Base-by-base conservation (phyloP, 2,329 filamentous ascomycete species). In the Beauveria asiatica region DNA sequence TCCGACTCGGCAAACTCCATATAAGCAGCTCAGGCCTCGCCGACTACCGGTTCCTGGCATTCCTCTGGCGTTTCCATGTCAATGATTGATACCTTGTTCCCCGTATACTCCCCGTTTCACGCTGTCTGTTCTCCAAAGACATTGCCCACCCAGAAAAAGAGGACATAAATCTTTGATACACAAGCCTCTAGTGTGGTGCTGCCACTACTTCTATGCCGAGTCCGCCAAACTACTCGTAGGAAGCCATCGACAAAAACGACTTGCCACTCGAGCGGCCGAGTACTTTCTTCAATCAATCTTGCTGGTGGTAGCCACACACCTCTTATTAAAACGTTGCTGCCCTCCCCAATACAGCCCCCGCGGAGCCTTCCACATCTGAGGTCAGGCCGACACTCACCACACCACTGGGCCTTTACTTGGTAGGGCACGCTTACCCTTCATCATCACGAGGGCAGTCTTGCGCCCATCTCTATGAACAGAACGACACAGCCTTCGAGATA, bases 11-110 rank as follows among this genome's bases (percentile, higher is more conserved):
- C n/a, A 58, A 58, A 52, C 46, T 58, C 48, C 48, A 58, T 58
- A 58, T 58, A 52, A 58, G 48, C 39, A 7, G 13, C 56, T 42
- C 48, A 52, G 56, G 56, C 42, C 48, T 58, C 39, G 56, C 56
- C 56, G 56, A 51, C 39, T 58, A n/a, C 56, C 55, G 55, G 45
- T 50, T 46, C 42, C 42, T 46, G 42, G 27, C n/a, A 56, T 46
- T 3, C 46, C 42, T n/a, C 53, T 37, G 53, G 23, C 13, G 19
- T n/a, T 48, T 46, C 48, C 48, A 16, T 51, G 48, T 42, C 33
- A 50, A 42, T 49, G 30, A 57, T 57, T 42, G 23, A n/a, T 45
- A 11, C 21, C n/a, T 19, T 50, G 23, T 50, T 27, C 55, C 16
- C 45, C 45, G 42, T 49, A 49, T 50, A 6, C 37, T 16, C 45